Conservation (phyloP, 2,329 filamentous ascomycete genomes). For the Monilinia vaccinii-corymbosi region DNA sequence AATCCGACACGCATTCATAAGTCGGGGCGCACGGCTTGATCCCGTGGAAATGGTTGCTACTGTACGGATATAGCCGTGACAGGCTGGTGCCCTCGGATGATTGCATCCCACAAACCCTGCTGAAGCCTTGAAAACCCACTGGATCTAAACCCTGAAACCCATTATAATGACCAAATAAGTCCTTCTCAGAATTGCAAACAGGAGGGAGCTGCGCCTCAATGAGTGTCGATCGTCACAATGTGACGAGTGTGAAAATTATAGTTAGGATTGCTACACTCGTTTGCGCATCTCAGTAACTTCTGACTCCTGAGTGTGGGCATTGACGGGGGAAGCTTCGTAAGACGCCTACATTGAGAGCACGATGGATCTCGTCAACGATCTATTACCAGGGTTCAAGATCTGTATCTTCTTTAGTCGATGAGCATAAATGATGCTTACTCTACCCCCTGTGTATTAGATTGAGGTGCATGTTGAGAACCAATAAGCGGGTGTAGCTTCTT, state of each 20-base stretch:
- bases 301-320: background rate
- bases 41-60: conserved; percentile 1
- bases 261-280: background rate
- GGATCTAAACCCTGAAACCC: background rate
- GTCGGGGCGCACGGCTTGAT: conserved; percentile 1
- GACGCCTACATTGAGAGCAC: background rate
- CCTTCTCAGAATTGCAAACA: background rate
- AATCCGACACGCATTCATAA: background rate
- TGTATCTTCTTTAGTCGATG: background rate
- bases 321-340: background rate
- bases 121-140: background rate
- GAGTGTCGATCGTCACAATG: background rate
- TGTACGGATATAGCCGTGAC: background rate
- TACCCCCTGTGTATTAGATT: background rate
- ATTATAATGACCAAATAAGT: too few relatives aligned
- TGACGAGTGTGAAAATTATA: background rate
- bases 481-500: too few relatives aligned
- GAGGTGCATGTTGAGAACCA: too few relatives aligned
- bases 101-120: conserved; percentile 1
- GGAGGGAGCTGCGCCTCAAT: background rate
- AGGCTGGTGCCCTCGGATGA: background rate
- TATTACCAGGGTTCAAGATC: background rate
- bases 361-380: background rate
- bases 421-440: background rate
- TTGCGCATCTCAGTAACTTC: background rate